Conservation (phyloP, 768 basidiomycete genomes). For the Thelephora ganbajun region DNA sequence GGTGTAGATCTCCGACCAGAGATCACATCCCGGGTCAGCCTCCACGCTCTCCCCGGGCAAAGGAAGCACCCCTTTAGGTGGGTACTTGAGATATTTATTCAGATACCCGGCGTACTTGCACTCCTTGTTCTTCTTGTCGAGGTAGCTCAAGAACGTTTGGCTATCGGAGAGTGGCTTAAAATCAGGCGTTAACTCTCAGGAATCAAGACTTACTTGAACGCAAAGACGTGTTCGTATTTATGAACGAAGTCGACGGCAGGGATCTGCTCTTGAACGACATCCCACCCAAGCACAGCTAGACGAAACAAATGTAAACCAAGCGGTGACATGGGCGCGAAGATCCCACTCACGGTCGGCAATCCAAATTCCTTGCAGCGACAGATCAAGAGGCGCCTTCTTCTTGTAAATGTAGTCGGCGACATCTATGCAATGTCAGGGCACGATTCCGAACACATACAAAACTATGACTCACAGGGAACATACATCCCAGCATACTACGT, state of each 20-base stretch:
- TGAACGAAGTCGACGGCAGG: conserved; percentile 65
- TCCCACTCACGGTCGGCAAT: conserved; percentile 47
- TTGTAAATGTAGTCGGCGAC: conserved; percentile 65
- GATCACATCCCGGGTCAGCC: conserved; percentile 39
- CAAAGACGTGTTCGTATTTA: conserved; percentile 55
- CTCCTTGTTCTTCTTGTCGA: conserved; percentile 34
- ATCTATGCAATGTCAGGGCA: conserved; percentile 24
- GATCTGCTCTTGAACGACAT: conserved; percentile 53
- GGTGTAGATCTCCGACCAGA: conserved; percentile 56
- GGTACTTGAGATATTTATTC: conserved; percentile 49
- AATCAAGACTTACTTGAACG: conserved; percentile 42
- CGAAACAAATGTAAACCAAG: not conserved
- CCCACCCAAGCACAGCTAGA: conserved; percentile 30
- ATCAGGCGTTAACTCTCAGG: not conserved
- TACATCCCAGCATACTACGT: conserved; percentile 62
- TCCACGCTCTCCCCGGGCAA: conserved; percentile 44
- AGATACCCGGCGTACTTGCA: conserved; percentile 57
- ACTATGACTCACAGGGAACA: conserved; percentile 33
- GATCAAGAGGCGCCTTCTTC: conserved; percentile 34
- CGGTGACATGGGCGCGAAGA: not conserved
- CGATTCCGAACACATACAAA: not conserved
- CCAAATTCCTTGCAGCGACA: conserved; percentile 59
- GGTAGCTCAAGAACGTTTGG: conserved; percentile 42
- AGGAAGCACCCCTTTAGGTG: conserved; percentile 46
- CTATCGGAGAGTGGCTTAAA: conserved; percentile 19